phyloP scores from a whole-genome alignment of 768 basidiomycete species.

The Hysterangium stoloniferum region DNA sequence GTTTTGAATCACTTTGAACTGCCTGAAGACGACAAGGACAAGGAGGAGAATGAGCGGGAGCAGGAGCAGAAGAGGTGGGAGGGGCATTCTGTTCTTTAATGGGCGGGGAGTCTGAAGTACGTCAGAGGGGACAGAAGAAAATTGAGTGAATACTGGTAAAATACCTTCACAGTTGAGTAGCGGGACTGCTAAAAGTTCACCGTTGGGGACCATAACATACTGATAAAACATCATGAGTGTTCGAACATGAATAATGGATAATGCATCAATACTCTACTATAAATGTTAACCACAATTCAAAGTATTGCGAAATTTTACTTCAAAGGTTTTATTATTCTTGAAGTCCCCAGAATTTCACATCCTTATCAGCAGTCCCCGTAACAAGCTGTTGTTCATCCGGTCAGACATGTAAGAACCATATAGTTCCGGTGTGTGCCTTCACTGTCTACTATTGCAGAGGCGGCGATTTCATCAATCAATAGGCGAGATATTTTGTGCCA shows the following conservation, averaged over 20 bases:
- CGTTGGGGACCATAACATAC: conserved; percentile 89
- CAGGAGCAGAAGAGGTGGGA: no score
- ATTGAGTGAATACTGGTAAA: conserved; percentile 92
- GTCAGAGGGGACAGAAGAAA: conserved; percentile 97
- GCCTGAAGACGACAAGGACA: no score
- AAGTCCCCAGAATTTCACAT: conserved; percentile 97
- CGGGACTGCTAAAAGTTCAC: conserved; percentile 80
- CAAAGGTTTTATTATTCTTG: no score
- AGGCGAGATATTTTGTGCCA: conserved; percentile 90
- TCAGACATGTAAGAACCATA: conserved; percentile 88
- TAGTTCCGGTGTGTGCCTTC: conserved; percentile 74
- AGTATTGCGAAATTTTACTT: no score
- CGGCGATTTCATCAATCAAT: conserved; percentile 80
- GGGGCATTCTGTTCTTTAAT: no score
- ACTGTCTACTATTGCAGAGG: conserved; percentile 80
- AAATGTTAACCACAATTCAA: conserved; percentile 33
- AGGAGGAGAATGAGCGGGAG: no score
- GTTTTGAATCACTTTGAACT: no score
- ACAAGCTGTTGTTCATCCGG: conserved; percentile 75
- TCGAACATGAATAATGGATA: conserved; percentile 69
- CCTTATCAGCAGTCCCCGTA: conserved; percentile 92
- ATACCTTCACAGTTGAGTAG: conserved; percentile 95
- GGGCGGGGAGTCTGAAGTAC: no score
- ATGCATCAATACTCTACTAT: conserved; percentile 24
- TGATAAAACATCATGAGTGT: conserved; percentile 88